A percentile compares a stretch with the other conserved stretches of the same genome.
phyloP scores from a whole-genome alignment of 1,139 yeast species.

The Hansenula sp. region DNA sequence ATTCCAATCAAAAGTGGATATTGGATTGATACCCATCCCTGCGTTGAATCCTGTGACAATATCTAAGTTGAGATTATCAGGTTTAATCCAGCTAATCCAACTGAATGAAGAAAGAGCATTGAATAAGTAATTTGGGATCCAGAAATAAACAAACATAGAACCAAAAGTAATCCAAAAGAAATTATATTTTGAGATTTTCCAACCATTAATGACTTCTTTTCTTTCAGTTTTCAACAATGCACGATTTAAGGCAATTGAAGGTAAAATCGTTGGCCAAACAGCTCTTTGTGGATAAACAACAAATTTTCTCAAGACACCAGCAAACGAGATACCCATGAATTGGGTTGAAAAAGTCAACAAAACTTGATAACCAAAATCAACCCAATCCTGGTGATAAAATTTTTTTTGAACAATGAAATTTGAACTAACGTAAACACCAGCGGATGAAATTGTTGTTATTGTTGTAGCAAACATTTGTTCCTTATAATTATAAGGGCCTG shows the following conservation, averaged over 20 bases:
- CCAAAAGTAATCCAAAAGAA: conserved; percentile 38
- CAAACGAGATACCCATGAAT: conserved; percentile 59
- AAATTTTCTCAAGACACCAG: conserved; percentile 55
- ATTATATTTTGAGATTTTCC: conserved; percentile 44
- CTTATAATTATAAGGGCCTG: conserved; percentile 63
- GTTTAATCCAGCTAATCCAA: conserved; percentile 65
- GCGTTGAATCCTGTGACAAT: conserved; percentile 45
- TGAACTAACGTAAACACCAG: conserved; percentile 53
- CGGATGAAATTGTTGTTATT: conserved; percentile 41
- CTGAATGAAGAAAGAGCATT: conserved; percentile 48
- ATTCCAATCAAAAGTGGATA: conserved; percentile 52
- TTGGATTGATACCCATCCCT: conserved; percentile 54
- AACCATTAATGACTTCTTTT: conserved; percentile 44
- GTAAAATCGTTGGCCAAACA: conserved; percentile 55
- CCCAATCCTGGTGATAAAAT: conserved; percentile 26
- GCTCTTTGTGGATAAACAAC: conserved; percentile 54
- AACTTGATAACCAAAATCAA: conserved; percentile 45
- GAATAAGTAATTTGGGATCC: conserved; percentile 55
- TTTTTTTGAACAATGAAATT: conserved; percentile 49
- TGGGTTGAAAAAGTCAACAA: conserved; percentile 50
- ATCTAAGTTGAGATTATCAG: conserved; percentile 49
- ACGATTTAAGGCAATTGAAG: conserved; percentile 51
- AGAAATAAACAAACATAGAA: conserved; percentile 45
- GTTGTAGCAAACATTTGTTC: conserved; percentile 64
- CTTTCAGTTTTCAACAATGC: conserved; percentile 44